Evolutionary conservation across 208 protist genomes (phyloP), one percentile per base, ranked within the genome.

Genomic region (Trypanosomatidae sp.): DNA sequence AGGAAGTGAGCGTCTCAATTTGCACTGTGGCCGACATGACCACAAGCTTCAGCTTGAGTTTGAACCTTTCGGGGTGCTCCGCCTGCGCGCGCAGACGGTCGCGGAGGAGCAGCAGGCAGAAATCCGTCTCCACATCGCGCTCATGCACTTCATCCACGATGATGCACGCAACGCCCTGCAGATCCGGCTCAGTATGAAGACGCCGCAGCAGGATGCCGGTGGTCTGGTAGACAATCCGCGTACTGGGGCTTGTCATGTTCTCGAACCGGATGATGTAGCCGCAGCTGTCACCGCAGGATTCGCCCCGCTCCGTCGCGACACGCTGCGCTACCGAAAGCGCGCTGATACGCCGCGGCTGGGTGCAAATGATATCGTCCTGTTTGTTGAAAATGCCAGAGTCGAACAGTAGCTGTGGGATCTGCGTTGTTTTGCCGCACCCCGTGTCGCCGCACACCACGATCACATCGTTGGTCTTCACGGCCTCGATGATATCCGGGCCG

Each of bases 171-270:
- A 95, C 89, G 28, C 83, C 88, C 30, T 64, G 65, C 28, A 99
- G 76, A 25, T 94, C 72, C 50, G 92, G 87, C 79, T 99, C 98
- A n/a, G 89, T 66, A 36, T 99, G 90, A 47, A 97, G 92, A 73
- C 99, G 97, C 60, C 98, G 91, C 39, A 99, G 81, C 13, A 99
- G 73, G 81, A 99, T 99, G 75, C 98, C 98, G 65, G 99, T 98
- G 19, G 99, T 99, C 84, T 99, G 95, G 77, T 99, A 99, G 73
- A 99, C 95, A 50, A 99, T 98, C 22, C 83, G 85, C 1, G 98
- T 99, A 19, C 81, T 73, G 30, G 70, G 64, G 49, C 83, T 91
- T 47, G 86, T 91, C 55, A 86, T 81, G 59, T 92, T 92, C 53
- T 97, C 93, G 71, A 97, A 94, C 7, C 95, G 87, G 59, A 98